phyloP scores from a whole-genome alignment of 495 filamentous ascomycete species.

The Aspergillus nidulans region DNA sequence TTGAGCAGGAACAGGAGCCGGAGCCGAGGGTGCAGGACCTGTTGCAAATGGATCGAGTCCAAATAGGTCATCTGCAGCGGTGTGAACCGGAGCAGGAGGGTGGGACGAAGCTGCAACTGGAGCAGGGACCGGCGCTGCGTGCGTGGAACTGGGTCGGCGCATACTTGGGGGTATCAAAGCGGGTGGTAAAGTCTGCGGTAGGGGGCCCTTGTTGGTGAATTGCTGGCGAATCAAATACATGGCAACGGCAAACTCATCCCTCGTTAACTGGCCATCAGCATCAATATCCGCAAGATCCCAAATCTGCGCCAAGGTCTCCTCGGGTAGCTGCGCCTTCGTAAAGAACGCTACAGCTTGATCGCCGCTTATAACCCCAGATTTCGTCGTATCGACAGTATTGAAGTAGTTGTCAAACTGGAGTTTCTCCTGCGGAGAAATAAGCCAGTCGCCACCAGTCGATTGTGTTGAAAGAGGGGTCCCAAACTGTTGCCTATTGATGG shows the following conservation, averaged over 20 bases:
- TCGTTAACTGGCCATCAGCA: conserved; percentile 76
- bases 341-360: conserved; percentile 96
- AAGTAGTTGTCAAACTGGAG: conserved; percentile 80
- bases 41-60: conserved; percentile 61
- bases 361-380: conserved; percentile 77
- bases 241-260: conserved; percentile 93
- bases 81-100: conserved; percentile 49
- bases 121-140: conserved; percentile 39
- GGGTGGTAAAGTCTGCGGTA: conserved; percentile 72
- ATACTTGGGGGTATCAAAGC: conserved; percentile 86
- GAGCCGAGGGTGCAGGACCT: conserved; percentile 45
- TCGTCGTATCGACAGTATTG: conserved; percentile 70
- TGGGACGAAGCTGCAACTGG: conserved; percentile 48
- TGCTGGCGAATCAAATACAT: conserved; percentile 96
- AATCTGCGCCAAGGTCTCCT: conserved; percentile 89
- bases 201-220: conserved; percentile 60
- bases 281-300: conserved; percentile 97
- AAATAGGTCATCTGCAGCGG: conserved; percentile 87
- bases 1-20: conserved; percentile 53
- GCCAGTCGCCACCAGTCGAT: conserved; percentile 71
- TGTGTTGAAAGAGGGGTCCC: conserved; percentile 54
- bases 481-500: conserved; percentile 58
- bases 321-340: conserved; percentile 81
- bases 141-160: conserved; percentile 56
- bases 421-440: conserved; percentile 79